Evolutionary conservation across 1,139 yeast genomes (phyloP), one percentile per base, ranked within the genome.

Genomic region (Magnusiomyces clavatus): DNA sequence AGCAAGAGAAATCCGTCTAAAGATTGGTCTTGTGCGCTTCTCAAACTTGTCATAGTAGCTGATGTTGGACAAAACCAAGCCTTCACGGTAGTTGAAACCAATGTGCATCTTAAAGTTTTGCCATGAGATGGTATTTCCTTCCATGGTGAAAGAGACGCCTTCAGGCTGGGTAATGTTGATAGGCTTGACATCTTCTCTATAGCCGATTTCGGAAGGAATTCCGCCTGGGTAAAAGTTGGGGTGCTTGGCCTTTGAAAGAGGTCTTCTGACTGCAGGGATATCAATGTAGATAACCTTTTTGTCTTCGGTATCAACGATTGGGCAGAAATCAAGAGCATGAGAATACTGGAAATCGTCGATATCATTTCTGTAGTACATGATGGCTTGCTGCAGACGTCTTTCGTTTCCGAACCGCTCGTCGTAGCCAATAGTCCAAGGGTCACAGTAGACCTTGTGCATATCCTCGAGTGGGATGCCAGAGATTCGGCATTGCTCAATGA

Each of bases 351-450:
- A 82, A 66, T 84, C 92, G 64, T 85, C 86, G 67, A 82, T 88
- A 62, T 82, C 74, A n/a, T 81, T 74, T 70, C 89, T 77, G 77
- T 82, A 84, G 72, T 83, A 85, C 78, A 85, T 77, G 68, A 84
- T 77, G 41, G 90, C 90, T 69, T 85, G 94, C 69, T 84, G 92
- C 58, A 85, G 76, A 69, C 94, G 76, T 67, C 78, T 77, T 47
- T 80, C 75, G 48, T 85, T 78, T 48, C 92, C 92, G 86, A 88
- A 85, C 70, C 92, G 77, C 70, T 83, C 92, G 65, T 85, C 94
- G 65, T 81, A 83, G 54, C 92, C 92, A 64, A 85, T 83, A 48
- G 92, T 83, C 94, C 94, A 85, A 54, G 92, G 88, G 67, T 85
- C 94, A 72, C 92, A 84, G 74, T 82, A 84, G 49, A 85, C 77